Conservation (phyloP, 139 green algal species). For the Desmodesmus armatus region DNA sequence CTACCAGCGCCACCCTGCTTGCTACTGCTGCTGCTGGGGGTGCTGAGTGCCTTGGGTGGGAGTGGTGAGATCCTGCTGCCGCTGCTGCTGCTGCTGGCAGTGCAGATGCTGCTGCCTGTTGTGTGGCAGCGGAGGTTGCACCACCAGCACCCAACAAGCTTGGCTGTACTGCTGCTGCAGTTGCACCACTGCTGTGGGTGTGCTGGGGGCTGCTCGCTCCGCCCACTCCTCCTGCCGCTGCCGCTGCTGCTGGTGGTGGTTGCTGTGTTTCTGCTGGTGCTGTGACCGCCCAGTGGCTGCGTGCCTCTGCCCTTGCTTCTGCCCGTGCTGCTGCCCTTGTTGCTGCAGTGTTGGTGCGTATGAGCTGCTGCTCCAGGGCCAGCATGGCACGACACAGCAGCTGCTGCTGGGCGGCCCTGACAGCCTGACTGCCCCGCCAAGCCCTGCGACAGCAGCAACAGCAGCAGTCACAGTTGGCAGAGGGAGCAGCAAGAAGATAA, state of each 20-base stretch:
- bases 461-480: not conserved
- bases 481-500: not conserved
- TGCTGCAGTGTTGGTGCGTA: conserved; percentile 13
- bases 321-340: not conserved
- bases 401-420: not conserved
- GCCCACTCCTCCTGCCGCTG: not conserved
- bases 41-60: no score
- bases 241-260: not conserved
- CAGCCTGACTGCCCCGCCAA: not conserved
- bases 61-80: not conserved
- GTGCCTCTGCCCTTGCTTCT: not conserved
- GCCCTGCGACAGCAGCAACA: not conserved
- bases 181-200: no score
- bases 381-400: conserved; percentile 36
- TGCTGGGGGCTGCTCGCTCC: no score
- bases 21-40: conserved; percentile 28
- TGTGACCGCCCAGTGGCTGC: no score
- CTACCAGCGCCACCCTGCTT: not conserved
- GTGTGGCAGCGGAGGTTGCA: no score
- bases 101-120: no score
- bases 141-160: no score
- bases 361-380: conserved; percentile 27
- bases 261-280: no score
- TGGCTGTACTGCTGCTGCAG: no score
- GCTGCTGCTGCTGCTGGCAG: conserved; percentile 22